These are phyloP conservation scores for Aurinia saxatilis DNA, from an alignment of 345 rosid genomes.

Conservation along the genomic window DNA sequence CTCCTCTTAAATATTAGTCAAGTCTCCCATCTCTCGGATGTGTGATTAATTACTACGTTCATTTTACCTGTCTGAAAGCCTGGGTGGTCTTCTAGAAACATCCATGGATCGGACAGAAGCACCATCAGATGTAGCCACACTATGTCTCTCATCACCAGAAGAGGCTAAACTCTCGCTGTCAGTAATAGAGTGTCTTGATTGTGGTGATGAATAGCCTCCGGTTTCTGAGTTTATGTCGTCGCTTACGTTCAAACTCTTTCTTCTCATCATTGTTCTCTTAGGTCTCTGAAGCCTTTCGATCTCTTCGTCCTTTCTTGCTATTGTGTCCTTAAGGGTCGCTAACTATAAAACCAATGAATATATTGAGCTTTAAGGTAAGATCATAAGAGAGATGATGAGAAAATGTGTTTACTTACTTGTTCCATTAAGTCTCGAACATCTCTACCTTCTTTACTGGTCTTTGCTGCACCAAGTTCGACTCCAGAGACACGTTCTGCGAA, in stretches of 20 bases:
- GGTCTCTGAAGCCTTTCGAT: constrained; percentile 56
- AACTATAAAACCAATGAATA: constrained; percentile 38
- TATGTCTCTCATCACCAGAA: constrained; percentile 31
- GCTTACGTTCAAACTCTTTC: constrained; percentile 31
- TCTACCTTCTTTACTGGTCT: constrained; percentile 74
- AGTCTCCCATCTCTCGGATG: no score
- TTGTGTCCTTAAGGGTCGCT: constrained; percentile 74
- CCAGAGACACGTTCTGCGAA: constrained; percentile 97
- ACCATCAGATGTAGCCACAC: constrained; percentile 38
- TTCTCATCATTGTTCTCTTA: constrained; percentile 14
- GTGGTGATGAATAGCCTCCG: constrained; percentile 24
- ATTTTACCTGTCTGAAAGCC: constrained; percentile 38
- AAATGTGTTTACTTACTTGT: constrained; percentile 44
- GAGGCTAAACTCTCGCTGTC: constrained; percentile 26
- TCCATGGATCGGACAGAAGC: constrained; percentile 38
- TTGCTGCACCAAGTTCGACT: constrained; percentile 91
- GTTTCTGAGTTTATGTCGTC: constrained; percentile 30
- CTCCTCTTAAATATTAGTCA: no score
- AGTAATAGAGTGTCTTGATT: constrained; percentile 23
- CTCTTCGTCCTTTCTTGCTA: constrained; percentile 74
- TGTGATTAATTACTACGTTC: no score
- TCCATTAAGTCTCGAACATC: constrained; percentile 83
- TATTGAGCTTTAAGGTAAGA: not conserved
- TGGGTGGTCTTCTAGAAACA: constrained; percentile 22
- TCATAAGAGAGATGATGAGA: not conserved